These are phyloP conservation scores for Cryptococcus hybrid DNA, from an alignment of 1,284 basidiomycete genomes.

Conservation along the genomic window DNA sequence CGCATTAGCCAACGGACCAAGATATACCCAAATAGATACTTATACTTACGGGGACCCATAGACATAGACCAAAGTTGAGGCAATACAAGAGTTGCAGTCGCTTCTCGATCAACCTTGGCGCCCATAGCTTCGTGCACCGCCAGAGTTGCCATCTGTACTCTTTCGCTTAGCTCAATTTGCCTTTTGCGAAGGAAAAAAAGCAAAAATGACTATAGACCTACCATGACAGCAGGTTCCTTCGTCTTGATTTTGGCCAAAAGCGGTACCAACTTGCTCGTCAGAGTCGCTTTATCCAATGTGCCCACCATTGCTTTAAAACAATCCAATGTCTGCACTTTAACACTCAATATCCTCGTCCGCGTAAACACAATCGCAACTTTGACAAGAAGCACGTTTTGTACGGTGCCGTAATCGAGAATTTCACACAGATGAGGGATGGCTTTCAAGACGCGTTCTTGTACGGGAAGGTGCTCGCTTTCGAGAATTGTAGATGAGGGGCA, in stretches of 20 bases:
- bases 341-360: conserved; percentile 76
- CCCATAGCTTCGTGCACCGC: conserved; percentile 97
- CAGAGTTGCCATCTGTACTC: conserved; percentile 76
- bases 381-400: conserved; percentile 79
- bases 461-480: conserved; percentile 82
- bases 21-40: background rate
- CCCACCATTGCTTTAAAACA: conserved; percentile 92
- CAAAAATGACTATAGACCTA: background rate
- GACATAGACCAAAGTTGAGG: conserved; percentile 96
- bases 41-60: conserved; percentile 78
- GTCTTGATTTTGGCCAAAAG: conserved; percentile 92
- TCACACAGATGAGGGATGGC: conserved; percentile 81
- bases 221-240: conserved; percentile 87
- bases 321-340: conserved; percentile 84
- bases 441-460: conserved; percentile 89
- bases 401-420: conserved; percentile 88
- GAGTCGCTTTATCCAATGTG: conserved; percentile 83
- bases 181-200: background rate
- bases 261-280: conserved; percentile 94
- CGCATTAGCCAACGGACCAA: background rate
- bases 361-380: conserved; percentile 86
- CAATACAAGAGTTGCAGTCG: conserved; percentile 87
- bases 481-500: conserved; percentile 96
- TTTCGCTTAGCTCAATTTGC: background rate
- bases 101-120: conserved; percentile 89